Percentiles rank a stretch among this genome's conserved stretches.
phyloP scores from a whole-genome alignment of 768 basidiomycete species.

The Tylopilus vinaceipallidus region DNA sequence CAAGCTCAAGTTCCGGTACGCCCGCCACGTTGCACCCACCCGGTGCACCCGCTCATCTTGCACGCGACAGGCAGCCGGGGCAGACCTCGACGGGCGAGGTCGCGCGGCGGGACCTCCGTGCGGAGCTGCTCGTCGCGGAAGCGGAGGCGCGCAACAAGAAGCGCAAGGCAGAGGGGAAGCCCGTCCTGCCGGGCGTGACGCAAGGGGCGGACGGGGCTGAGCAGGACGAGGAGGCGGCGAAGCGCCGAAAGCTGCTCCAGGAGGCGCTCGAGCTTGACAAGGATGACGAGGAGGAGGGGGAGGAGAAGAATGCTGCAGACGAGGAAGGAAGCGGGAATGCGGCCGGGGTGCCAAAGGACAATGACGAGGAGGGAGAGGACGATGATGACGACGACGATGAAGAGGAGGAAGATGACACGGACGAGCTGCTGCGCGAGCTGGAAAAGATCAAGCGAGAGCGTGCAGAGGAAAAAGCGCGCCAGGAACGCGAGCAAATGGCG shows the following conservation, averaged over 20 bases:
- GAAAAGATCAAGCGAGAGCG: conserved; percentile 97
- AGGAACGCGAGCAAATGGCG: conserved; percentile 74
- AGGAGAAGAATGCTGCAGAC: conserved; percentile 67
- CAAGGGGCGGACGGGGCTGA: conserved; percentile 48
- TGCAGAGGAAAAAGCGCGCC: conserved; percentile 85
- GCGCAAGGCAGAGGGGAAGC: conserved; percentile 80
- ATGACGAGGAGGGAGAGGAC: conserved; percentile 42
- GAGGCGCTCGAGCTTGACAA: conserved; percentile 86
- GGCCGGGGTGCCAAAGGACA: conserved; percentile 36
- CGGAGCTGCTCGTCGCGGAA: conserved; percentile 83
- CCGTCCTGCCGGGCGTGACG: conserved; percentile 36
- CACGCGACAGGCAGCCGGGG: conserved; percentile 77
- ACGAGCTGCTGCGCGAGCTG: conserved; percentile 92
- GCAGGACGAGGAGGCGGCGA: conserved; percentile 66
- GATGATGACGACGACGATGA: conserved; percentile 61
- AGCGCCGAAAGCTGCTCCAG: conserved; percentile 84
- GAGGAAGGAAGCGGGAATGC: conserved; percentile 41
- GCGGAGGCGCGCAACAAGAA: conserved; percentile 88
- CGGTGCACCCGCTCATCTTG: too few species aligned
- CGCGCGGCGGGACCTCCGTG: conserved; percentile 72
- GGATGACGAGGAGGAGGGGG: conserved; percentile 82
- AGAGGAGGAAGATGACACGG: conserved; percentile 70
- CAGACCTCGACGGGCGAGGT: conserved; percentile 83
- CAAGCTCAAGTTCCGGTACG: conserved; percentile 94
- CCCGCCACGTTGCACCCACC: too few species aligned